These are phyloP conservation scores for Endoconidiophora polonica DNA, from an alignment of 2,329 filamentous ascomycete genomes.

Conservation along the genomic window DNA sequence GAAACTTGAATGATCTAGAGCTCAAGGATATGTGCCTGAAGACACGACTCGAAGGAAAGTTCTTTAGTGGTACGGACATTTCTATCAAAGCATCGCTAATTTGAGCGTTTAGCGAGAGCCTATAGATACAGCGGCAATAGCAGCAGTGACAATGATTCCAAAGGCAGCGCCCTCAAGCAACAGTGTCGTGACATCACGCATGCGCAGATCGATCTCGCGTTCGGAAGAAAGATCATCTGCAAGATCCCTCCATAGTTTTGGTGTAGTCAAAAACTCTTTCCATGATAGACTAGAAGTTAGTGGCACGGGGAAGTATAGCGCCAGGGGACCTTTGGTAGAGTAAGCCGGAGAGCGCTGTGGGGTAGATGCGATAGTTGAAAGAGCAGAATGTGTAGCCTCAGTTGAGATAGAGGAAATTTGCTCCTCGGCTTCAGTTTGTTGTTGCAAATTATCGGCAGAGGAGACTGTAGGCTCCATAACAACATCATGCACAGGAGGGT, in stretches of 20 bases:
- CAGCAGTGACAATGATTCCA: conserved; percentile 24
- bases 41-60: too few relatives aligned
- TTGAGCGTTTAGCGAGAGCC: not conserved
- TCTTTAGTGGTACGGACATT: too few relatives aligned
- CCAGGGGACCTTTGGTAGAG: conserved; percentile 1
- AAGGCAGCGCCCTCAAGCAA: conserved; percentile 39
- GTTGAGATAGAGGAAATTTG: not conserved
- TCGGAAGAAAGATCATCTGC: conserved; percentile 23
- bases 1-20: too few relatives aligned
- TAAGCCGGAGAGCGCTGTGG: conserved; percentile 5
- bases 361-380: not conserved
- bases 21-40: too few relatives aligned
- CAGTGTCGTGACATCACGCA: conserved; percentile 54
- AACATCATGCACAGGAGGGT: not conserved
- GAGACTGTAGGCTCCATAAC: not conserved
- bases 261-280: conserved; percentile 9
- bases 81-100: too few relatives aligned
- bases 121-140: conserved; percentile 5
- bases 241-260: conserved; percentile 8
- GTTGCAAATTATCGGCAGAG: too few relatives aligned
- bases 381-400: not conserved
- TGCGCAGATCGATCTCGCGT: conserved; percentile 42
- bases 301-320: conserved; percentile 10
- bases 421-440: not conserved
- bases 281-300: conserved; percentile 3